These are phyloP conservation scores for Vitis amurensis DNA, from an alignment of 164 flowering plant genomes.

Conservation along the genomic window DNA sequence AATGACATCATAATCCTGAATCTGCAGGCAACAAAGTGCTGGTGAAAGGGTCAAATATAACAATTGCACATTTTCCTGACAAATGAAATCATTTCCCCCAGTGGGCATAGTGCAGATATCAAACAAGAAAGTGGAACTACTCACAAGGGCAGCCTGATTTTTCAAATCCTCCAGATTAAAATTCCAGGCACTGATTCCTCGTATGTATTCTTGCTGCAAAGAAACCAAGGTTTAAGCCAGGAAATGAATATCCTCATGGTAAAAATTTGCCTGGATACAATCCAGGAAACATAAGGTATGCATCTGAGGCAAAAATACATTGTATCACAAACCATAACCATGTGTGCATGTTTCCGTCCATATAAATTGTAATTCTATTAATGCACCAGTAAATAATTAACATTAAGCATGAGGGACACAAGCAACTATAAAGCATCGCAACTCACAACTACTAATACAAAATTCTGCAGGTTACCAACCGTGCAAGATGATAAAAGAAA, in stretches of 20 bases:
- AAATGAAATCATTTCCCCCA: conserved; percentile 1
- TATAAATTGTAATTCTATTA: no score
- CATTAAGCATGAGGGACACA: no score
- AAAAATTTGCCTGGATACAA: neutral
- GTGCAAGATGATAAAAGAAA: no score
- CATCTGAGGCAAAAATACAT: neutral
- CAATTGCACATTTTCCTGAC: conserved; percentile 3
- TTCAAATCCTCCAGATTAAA: conserved; percentile 93
- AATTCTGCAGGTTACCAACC: no score
- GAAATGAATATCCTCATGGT: neutral
- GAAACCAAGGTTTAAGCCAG: no score
- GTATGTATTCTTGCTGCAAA: conserved; percentile 89
- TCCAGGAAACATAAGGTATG: neutral
- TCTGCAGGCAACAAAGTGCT: conserved; percentile 41
- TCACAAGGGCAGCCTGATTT: conserved; percentile 90
- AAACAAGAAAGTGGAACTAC: conserved; percentile 19
- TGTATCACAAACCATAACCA: neutral
- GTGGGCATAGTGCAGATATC: no score
- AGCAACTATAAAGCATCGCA: no score
- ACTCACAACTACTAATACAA: no score
- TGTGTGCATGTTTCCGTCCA: neutral
- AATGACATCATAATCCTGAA: conserved; percentile 62
- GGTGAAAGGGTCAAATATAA: conserved; percentile 11
- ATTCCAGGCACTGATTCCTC: conserved; percentile 98
- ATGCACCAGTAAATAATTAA: no score